Percentiles rank a stretch among this genome's conserved stretches.
Conservation (phyloP, 1,139 yeast species). For the Geotrichum bryndzae region DNA sequence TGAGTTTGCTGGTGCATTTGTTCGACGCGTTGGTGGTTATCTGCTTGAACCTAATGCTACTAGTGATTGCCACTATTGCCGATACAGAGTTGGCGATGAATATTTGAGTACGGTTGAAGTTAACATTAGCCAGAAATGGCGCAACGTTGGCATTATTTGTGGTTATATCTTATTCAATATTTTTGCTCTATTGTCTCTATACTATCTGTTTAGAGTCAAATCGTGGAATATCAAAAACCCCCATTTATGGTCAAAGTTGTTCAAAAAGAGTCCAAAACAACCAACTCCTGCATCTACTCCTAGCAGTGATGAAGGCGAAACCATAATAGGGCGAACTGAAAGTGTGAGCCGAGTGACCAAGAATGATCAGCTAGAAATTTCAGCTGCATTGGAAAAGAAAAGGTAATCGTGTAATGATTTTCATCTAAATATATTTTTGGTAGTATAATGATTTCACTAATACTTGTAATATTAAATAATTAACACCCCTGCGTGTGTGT, state of each 20-base stretch:
- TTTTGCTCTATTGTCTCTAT: constrained; percentile 39
- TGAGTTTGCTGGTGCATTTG: constrained; percentile 40
- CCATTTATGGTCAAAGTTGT: neutral
- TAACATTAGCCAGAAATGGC: constrained; percentile 47
- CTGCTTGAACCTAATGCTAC: constrained; percentile 48
- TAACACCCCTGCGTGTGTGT: no score
- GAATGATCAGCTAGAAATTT: no score
- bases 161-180: constrained; percentile 44
- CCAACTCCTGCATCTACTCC: neutral
- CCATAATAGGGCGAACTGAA: neutral
- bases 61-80: constrained; percentile 52
- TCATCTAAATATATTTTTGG: no score
- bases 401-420: no score
- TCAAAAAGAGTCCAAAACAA: neutral
- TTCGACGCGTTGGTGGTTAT: constrained; percentile 45
- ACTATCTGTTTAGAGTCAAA: constrained; percentile 33
- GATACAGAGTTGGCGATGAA: constrained; percentile 47
- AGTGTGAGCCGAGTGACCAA: no score
- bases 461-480: no score
- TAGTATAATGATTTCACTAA: no score
- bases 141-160: constrained; percentile 50
- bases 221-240: constrained; percentile 30
- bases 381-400: no score
- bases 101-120: constrained; percentile 44
- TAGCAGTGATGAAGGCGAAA: neutral